Evolutionary conservation across 805 yeast species (phyloP).

Genomic region (Sungouiella blattae): DNA sequence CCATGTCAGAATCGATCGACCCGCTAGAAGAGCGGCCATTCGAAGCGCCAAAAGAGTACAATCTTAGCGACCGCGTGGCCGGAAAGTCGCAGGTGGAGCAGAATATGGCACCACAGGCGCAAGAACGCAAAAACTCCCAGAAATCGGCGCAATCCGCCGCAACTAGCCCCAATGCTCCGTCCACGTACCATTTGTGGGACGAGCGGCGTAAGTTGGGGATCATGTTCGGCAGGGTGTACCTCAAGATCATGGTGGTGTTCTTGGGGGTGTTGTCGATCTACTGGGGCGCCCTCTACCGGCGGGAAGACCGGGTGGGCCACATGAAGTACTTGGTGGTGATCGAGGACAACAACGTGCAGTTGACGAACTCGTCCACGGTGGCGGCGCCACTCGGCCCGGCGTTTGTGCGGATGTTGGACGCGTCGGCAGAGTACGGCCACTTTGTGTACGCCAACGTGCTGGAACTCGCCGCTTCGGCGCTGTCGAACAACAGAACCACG

Average conservation of each 20-base stretch:
- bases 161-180: too few relatives aligned
- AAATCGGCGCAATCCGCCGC: not conserved
- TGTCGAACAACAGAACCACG: constrained; percentile 15
- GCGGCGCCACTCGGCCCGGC: constrained; percentile 18
- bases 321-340: constrained; percentile 35
- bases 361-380: constrained; percentile 17
- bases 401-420: constrained; percentile 16
- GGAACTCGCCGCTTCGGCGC: constrained; percentile 14
- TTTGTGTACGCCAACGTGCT: constrained; percentile 15
- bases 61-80: not conserved
- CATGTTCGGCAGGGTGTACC: constrained; percentile 16
- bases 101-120: not conserved
- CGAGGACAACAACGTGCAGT: constrained; percentile 21
- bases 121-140: not conserved
- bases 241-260: constrained; percentile 20
- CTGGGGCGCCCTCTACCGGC: constrained; percentile 38
- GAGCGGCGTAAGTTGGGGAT: constrained; percentile 11
- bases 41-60: not conserved
- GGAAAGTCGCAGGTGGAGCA: not conserved
- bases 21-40: not conserved
- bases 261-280: constrained; percentile 35
- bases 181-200: constrained; percentile 1
- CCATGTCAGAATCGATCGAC: not conserved
- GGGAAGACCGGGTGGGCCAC: constrained; percentile 28
- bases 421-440: constrained; percentile 13